Conservation (phyloP, 2,329 filamentous ascomycete genomes). For the Graphiopsis chlorocephala region DNA sequence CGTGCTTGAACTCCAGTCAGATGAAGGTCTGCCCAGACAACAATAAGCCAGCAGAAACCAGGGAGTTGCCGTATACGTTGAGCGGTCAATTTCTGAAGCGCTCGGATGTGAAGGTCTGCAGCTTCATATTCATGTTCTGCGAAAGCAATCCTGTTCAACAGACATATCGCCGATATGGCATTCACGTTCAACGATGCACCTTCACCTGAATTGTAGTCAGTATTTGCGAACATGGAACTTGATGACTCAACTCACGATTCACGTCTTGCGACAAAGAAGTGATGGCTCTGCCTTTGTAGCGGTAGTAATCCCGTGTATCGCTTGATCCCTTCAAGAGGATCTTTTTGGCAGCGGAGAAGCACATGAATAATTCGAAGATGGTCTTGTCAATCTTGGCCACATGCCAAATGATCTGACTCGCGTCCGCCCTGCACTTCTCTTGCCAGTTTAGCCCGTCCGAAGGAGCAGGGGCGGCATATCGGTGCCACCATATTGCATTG, state of each 20-base stretch:
- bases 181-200: neutral
- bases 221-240: neutral
- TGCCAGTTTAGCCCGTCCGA: neutral
- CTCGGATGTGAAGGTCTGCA: neutral
- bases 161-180: neutral
- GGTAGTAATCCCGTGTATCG: neutral
- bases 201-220: neutral
- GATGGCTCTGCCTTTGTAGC: neutral
- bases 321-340: neutral
- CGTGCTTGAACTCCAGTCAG: neutral
- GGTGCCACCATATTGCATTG: neutral
- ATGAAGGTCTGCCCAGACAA: neutral
- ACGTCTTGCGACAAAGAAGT: neutral
- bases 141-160: neutral
- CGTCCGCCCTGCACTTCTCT: neutral
- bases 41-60: neutral
- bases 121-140: neutral
- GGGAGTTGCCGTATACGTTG: neutral
- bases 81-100: neutral
- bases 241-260: neutral
- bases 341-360: neutral
- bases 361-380: neutral
- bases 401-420: neutral
- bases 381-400: neutral
- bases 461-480: neutral